These are phyloP conservation scores for Saccharomycopsis fibuligera DNA, from an alignment of 805 yeast species.

Conservation along the genomic window DNA sequence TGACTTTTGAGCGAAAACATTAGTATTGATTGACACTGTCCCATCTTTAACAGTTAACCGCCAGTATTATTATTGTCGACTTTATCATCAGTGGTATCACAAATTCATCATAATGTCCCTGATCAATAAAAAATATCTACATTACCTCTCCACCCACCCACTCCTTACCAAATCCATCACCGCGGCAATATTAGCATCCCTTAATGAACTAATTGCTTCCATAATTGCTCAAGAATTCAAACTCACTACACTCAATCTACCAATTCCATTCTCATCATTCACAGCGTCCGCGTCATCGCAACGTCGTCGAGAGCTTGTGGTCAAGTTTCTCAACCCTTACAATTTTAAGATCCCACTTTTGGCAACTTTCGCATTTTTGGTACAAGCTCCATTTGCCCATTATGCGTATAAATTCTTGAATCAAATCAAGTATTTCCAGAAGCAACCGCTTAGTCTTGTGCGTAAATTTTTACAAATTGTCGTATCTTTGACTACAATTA, in stretches of 20 bases:
- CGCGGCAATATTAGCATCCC: slow-evolving; percentile 45
- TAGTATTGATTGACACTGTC: too few relatives aligned
- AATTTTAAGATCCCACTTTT: slow-evolving; percentile 44
- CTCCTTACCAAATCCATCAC: slow-evolving; percentile 54
- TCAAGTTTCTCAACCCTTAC: slow-evolving; percentile 34
- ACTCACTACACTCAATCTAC: slow-evolving; percentile 23
- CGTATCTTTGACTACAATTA: slow-evolving; percentile 45
- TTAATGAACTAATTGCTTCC: slow-evolving; percentile 55
- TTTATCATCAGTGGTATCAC: too few relatives aligned
- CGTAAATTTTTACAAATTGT: slow-evolving; percentile 45
- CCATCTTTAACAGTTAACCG: too few relatives aligned
- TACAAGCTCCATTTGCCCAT: slow-evolving; percentile 56
- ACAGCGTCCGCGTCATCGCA: too few relatives aligned
- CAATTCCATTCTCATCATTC: too few relatives aligned
- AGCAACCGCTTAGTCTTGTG: slow-evolving; percentile 34
- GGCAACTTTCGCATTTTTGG: slow-evolving; percentile 47
- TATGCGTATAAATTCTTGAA: slow-evolving; percentile 43
- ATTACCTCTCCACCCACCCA: slow-evolving; percentile 39
- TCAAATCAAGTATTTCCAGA: slow-evolving; percentile 26
- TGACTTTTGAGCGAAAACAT: too few relatives aligned
- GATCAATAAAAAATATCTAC: slow-evolving; percentile 6
- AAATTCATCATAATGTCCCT: slow-evolving; percentile 1
- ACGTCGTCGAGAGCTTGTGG: slow-evolving; percentile 14
- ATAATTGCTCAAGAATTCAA: slow-evolving; percentile 41
- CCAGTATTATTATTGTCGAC: too few relatives aligned